Conservation (phyloP, 305 asterid species). For the Rubia peregrina region DNA sequence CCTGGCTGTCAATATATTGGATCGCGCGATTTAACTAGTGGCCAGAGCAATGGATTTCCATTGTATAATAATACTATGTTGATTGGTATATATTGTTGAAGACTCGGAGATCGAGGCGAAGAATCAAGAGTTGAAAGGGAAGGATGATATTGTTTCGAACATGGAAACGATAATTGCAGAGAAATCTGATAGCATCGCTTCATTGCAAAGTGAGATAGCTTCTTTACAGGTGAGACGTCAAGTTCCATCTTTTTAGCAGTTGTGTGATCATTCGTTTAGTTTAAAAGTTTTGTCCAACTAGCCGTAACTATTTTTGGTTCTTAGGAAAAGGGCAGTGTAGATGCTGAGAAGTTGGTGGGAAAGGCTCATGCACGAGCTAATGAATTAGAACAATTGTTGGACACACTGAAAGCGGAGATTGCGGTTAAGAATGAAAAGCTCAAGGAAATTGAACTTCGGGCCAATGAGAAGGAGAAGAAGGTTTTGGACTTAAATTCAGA, state of each 20-base stretch:
- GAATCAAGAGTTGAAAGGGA: constrained; percentile 49
- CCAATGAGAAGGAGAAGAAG: constrained; percentile 40
- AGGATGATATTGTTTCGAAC: constrained; percentile 48
- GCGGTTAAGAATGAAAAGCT: constrained; percentile 45
- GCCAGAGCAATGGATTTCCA: too few species aligned
- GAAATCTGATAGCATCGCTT: constrained; percentile 44
- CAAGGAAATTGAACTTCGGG: constrained; percentile 36
- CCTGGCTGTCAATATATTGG: too few species aligned
- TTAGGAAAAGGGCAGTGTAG: constrained; percentile 41
- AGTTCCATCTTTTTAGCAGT: constrained; percentile 6
- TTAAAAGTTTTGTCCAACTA: background rate
- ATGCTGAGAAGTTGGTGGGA: constrained; percentile 49
- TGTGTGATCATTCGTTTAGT: constrained; percentile 6
- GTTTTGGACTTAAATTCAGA: constrained; percentile 34
- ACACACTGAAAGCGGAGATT: constrained; percentile 40
- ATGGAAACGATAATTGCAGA: constrained; percentile 60
- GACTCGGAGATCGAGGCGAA: constrained; percentile 63
- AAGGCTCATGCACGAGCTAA: constrained; percentile 66
- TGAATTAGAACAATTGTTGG: constrained; percentile 50
- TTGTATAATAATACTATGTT: constrained; percentile 11
- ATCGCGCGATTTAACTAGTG: background rate
- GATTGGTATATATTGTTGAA: constrained; percentile 22
- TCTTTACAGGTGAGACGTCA: constrained; percentile 58
- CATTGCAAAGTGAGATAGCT: constrained; percentile 58
- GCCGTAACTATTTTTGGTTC: background rate